A percentile compares a stretch with the other conserved stretches of the same genome.
Evolutionary conservation across 495 filamentous ascomycete genomes (phyloP).

Genomic region (Halenospora varia): DNA sequence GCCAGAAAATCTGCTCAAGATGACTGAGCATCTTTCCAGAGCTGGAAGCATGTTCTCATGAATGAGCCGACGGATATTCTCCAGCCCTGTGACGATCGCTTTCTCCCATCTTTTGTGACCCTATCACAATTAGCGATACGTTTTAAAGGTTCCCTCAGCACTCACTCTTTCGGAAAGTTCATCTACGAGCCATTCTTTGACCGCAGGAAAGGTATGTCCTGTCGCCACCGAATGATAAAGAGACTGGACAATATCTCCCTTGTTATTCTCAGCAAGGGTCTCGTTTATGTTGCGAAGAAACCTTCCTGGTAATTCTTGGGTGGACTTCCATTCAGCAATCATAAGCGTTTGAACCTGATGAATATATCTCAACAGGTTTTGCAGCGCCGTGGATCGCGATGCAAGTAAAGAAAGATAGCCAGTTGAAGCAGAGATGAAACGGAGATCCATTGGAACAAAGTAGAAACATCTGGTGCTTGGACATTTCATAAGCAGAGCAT

Average conservation of each 20-base stretch:
- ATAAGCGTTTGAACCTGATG: conserved; percentile 72
- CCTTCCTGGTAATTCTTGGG: conserved; percentile 71
- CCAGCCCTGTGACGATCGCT: conserved; percentile 69
- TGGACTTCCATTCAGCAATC: conserved; percentile 72
- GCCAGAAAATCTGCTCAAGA: conserved; percentile 79
- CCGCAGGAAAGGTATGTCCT: conserved; percentile 68
- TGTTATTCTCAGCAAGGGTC: conserved; percentile 49
- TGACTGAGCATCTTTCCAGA: conserved; percentile 75
- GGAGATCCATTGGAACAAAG: conserved; percentile 75
- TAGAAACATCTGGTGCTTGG: conserved; percentile 35
- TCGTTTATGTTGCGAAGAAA: conserved; percentile 76
- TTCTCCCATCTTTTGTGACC: conserved; percentile 96
- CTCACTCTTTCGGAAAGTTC: conserved; percentile 76
- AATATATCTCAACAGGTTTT: conserved; percentile 81
- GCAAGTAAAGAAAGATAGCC: conserved; percentile 77
- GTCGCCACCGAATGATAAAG: conserved; percentile 84
- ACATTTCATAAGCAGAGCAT: conserved; percentile 60
- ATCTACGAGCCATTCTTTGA: conserved; percentile 88
- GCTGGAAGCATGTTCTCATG: conserved; percentile 88
- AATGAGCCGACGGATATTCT: conserved; percentile 68
- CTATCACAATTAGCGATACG: conserved; percentile 37
- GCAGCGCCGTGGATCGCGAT: conserved; percentile 80
- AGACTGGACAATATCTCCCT: conserved; percentile 66
- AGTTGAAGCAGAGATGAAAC: conserved; percentile 75
- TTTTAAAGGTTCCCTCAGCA: neutral